Conservation (phyloP, 768 basidiomycete genomes). For the Suillus occidentalis region DNA sequence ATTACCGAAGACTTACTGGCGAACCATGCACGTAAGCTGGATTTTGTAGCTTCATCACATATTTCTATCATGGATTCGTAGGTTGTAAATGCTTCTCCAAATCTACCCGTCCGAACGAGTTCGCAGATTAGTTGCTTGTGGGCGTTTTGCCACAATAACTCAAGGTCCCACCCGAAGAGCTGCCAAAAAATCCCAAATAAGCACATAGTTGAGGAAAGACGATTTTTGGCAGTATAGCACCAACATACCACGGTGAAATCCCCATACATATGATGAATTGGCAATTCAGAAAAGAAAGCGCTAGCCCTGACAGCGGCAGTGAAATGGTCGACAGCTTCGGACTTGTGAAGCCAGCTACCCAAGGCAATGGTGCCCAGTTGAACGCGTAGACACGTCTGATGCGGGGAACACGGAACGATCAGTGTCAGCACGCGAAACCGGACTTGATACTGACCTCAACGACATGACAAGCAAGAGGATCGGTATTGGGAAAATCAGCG, state of each 20-base stretch:
- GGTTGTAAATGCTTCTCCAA: neutral
- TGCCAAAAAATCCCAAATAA: neutral
- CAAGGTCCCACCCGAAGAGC: neutral
- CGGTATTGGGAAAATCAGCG: neutral
- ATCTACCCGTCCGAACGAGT: neutral
- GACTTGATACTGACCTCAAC: neutral
- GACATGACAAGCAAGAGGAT: neutral
- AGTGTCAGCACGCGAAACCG: neutral
- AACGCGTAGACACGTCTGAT: neutral
- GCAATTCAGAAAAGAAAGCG: neutral
- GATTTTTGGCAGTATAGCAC: neutral
- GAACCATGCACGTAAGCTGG: neutral
- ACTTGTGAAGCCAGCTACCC: neutral
- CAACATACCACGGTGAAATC: neutral
- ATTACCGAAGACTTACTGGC: neutral
- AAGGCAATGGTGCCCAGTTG: neutral
- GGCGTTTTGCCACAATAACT: neutral
- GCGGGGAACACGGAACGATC: neutral
- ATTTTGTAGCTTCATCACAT: neutral
- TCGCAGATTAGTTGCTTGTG: neutral
- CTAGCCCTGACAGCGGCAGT: neutral
- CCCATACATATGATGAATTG: neutral
- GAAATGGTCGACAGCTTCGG: neutral
- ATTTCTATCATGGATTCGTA: neutral
- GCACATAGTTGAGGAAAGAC: neutral